A percentile compares a stretch with the other conserved stretches of the same genome.
Evolutionary conservation across 108 stramenopile genomes (phyloP).

Genomic region (Skeletonema grethae): DNA sequence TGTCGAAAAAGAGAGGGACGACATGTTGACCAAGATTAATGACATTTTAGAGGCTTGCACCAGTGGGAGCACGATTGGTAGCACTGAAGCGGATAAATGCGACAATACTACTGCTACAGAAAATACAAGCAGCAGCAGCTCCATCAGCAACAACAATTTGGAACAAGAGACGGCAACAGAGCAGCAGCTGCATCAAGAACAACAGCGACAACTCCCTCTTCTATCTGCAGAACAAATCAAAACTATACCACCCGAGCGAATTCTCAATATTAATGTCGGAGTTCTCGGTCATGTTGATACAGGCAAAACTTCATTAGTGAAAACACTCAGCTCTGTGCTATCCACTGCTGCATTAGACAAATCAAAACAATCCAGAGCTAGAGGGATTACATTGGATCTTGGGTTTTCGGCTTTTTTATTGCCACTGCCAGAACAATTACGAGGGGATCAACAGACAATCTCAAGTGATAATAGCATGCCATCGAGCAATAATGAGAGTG

Average conservation of each 20-base stretch:
- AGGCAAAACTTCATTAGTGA: constrained; percentile 97
- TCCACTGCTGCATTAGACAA: constrained; percentile 98
- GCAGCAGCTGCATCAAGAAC: not conserved
- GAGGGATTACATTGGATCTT: constrained; percentile 98
- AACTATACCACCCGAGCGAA: constrained; percentile 47
- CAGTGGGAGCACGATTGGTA: not conserved
- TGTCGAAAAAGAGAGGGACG: constrained; percentile 21
- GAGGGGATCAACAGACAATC: constrained; percentile 18
- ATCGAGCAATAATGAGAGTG: not conserved
- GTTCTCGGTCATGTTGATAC: constrained; percentile 98
- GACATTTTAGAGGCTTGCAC: constrained; percentile 7
- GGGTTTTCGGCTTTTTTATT: constrained; percentile 95
- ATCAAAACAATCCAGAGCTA: constrained; percentile 89
- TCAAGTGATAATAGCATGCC: not conserved
- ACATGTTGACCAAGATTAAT: constrained; percentile 18
- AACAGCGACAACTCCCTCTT: constrained; percentile 20
- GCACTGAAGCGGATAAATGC: not conserved
- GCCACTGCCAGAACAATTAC: constrained; percentile 72
- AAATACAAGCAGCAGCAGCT: constrained; percentile 1
- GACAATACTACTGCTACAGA: not conserved
- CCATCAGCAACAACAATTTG: not conserved
- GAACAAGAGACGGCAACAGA: not conserved
- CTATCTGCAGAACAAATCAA: constrained; percentile 45
- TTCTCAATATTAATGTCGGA: constrained; percentile 97
- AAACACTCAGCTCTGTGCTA: constrained; percentile 90